Percentiles rank a stretch among this genome's conserved stretches.
phyloP scores from a whole-genome alignment of 345 rosid species.

The Kernera saxatilis region DNA sequence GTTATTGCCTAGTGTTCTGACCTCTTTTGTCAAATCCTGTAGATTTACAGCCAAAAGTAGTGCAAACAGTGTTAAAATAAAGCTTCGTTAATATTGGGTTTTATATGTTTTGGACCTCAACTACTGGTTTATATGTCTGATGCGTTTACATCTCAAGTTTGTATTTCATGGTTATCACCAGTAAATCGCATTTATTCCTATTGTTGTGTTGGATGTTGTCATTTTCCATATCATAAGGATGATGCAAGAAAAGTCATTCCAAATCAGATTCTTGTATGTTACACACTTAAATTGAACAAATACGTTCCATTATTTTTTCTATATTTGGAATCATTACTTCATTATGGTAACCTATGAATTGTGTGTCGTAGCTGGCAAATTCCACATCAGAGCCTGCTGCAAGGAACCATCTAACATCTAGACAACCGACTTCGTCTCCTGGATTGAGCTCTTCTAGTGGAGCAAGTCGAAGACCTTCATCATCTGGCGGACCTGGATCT shows the following conservation, averaged over 20 bases:
- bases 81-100: not conserved
- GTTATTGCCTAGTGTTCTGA: slow-evolving; percentile 5
- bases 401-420: slow-evolving; percentile 57
- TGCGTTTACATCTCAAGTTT: not conserved
- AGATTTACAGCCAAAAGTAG: not conserved
- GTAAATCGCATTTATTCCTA: not conserved
- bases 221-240: not conserved
- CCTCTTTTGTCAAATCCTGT: not conserved
- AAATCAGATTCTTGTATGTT: not conserved
- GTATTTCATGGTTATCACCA: not conserved
- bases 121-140: not conserved
- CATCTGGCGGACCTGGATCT: slow-evolving; percentile 95
- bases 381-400: slow-evolving; percentile 54
- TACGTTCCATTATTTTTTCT: not conserved
- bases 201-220: not conserved
- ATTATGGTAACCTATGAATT: slow-evolving; percentile 8
- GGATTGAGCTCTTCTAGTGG: slow-evolving; percentile 58
- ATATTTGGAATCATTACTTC: slow-evolving; percentile 4
- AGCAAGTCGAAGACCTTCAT: slow-evolving; percentile 76
- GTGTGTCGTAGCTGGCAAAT: slow-evolving; percentile 59
- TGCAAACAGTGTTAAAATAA: not conserved
- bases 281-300: not conserved
- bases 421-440: slow-evolving; percentile 63
- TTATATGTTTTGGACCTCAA: not conserved
- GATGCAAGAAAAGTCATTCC: not conserved